Conservation (phyloP, 2,329 filamentous ascomycete species). For the Rhynchosporium graminicola region DNA sequence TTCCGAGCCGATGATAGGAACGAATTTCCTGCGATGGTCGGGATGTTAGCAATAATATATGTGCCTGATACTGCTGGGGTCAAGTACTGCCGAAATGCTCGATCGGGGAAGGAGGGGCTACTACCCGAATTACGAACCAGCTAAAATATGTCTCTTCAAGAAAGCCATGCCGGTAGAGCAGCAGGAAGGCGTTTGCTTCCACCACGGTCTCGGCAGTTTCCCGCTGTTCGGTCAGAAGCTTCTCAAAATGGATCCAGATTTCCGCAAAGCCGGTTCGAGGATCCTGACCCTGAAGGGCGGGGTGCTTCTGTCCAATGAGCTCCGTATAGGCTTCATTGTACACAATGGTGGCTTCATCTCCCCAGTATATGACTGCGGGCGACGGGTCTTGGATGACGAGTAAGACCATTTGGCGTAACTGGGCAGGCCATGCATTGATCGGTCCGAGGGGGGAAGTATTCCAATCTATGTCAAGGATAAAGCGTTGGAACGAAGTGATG, state of each 20-base stretch:
- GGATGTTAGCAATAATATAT: no score
- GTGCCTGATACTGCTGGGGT: no score
- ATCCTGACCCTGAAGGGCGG: constrained; percentile 40
- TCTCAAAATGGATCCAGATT: constrained; percentile 41
- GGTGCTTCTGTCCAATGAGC: constrained; percentile 41
- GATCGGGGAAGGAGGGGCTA: no score
- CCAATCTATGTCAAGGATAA: constrained; percentile 45
- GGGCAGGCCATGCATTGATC: constrained; percentile 43
- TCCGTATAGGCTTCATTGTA: constrained; percentile 43
- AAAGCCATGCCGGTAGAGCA: constrained; percentile 40
- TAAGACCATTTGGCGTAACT: constrained; percentile 44
- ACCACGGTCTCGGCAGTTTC: constrained; percentile 33
- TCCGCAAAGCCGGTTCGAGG: constrained; percentile 45
- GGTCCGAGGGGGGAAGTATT: constrained; percentile 44
- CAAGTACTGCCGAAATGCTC: no score
- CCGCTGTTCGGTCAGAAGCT: constrained; percentile 36
- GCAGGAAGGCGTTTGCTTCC: constrained; percentile 34
- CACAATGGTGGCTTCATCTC: constrained; percentile 37
- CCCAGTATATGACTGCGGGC: constrained; percentile 43
- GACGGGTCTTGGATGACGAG: constrained; percentile 42
- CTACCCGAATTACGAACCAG: constrained; percentile 33
- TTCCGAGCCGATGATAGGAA: constrained; percentile 44
- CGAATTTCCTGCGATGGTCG: constrained; percentile 37
- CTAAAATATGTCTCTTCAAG: constrained; percentile 42
- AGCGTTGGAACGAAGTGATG: constrained; percentile 33